Base-by-base conservation (phyloP, 805 yeast species). In the Candida namnaoensis region DNA sequence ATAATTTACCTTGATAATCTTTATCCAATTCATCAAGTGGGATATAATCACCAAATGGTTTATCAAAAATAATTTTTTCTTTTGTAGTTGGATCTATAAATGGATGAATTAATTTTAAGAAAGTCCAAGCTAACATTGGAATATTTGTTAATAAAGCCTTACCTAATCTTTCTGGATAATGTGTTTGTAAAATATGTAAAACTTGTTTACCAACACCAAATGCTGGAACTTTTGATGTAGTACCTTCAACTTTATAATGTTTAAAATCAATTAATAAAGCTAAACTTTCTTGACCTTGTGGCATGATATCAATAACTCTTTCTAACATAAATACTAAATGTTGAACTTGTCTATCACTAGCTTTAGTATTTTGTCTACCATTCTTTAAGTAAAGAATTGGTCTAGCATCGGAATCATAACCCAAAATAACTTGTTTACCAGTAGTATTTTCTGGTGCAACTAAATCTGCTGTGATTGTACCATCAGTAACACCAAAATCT, bases 111-210 rank as follows among this genome's bases (percentile, higher is more conserved):
- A 90, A 66, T 64, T 83, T 88, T 49, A 90, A 68, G 52, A 90
- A 90, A 7, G 95, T 78, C 83, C 95, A 83, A 8, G 87, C 96
- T 41, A 87, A 64, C 72, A 88, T 82, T 8, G 96, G 96, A 47
- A 90, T 86, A 61, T 90, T 88, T 41, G 93, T 84, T 41, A 93
- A 70, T 38, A 90, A 70, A 0, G 97, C 97, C 57, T 82, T 83
- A 34, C 99, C 99, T 45, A 93, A 71, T 54, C 99, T 76, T 61
- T 93, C 99, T 5, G 99, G 99, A 60, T 93, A 93, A 62, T 93
- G 99, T 11, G 95, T 88, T 65, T 93, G 99, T 52, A 93, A 69
- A 58, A 93, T 93, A 60, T 84, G 87, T 50, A 93, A 71, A 30
- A 91, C 98, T 64, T 88, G 95, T 58, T 90, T 82, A 32, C 96